Evolutionary conservation across 148 eudicot genomes (phyloP).

Genomic region (Heliosperma pusillum): DNA sequence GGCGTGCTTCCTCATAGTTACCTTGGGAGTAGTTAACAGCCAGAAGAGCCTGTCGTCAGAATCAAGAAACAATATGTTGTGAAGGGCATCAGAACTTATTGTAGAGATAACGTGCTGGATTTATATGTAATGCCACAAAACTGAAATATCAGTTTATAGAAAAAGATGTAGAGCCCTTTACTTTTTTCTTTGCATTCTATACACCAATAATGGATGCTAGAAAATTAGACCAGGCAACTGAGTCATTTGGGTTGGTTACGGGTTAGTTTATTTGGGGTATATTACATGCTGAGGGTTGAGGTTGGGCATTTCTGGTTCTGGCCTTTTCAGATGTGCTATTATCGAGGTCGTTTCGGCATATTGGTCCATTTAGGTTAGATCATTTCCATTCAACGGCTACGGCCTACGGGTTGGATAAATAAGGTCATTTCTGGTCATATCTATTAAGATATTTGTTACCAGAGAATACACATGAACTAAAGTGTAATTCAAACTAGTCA

Average conservation of each 20-base stretch:
- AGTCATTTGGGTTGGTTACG: background rate
- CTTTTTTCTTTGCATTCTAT: background rate
- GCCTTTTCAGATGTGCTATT: background rate
- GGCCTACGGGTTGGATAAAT: background rate
- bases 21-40: constrained; percentile 74
- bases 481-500: too few species aligned
- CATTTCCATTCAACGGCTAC: background rate
- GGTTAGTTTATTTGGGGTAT: background rate
- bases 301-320: background rate
- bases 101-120: background rate
- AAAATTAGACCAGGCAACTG: background rate
- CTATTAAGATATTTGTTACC: too few species aligned
- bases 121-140: background rate
- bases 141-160: background rate
- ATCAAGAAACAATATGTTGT: background rate
- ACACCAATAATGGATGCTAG: background rate
- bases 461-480: too few species aligned
- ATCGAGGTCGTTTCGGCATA: background rate
- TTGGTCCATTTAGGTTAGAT: background rate
- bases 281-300: background rate
- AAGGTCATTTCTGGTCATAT: background rate
- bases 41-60: constrained; percentile 63
- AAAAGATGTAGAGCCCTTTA: background rate
- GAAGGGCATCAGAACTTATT: background rate
- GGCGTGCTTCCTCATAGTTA: constrained; percentile 63